phyloP scores from a whole-genome alignment of 148 eudicot species.

The Pouteria glomerata region DNA sequence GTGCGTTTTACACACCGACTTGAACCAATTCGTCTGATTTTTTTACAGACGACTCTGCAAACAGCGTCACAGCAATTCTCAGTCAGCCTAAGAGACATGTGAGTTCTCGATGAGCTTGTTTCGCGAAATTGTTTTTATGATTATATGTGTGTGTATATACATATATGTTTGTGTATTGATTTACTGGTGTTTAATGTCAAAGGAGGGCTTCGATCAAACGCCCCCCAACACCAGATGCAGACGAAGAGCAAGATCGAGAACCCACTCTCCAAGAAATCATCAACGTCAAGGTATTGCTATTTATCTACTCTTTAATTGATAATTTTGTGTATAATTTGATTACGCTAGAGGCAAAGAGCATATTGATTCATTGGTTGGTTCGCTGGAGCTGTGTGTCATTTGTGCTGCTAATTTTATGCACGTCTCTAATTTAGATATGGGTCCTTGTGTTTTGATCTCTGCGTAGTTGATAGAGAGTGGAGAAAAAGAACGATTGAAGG shows the following conservation, averaged over 20 bases:
- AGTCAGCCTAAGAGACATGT: too few species aligned
- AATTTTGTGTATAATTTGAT: not conserved
- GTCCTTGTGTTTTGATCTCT: not conserved
- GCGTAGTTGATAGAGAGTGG: constrained; percentile 64
- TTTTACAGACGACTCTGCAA: too few species aligned
- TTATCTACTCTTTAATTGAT: too few species aligned
- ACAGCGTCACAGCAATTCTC: too few species aligned
- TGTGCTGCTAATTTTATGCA: too few species aligned
- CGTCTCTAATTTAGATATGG: too few species aligned
- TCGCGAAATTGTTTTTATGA: not conserved
- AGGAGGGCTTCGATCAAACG: constrained; percentile 87
- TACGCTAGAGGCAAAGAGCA: not conserved
- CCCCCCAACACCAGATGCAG: constrained; percentile 74
- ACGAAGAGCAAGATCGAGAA: constrained; percentile 51
- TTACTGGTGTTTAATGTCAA: not conserved
- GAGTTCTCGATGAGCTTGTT: not conserved
- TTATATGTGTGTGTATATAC: too few species aligned
- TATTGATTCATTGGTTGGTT: constrained; percentile 8
- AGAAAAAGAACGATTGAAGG: constrained; percentile 62
- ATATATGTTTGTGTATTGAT: not conserved
- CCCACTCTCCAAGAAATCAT: constrained; percentile 57
- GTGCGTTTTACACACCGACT: too few species aligned
- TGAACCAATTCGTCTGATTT: too few species aligned
- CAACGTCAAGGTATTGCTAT: constrained; percentile 71
- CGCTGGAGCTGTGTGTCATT: too few species aligned